A percentile compares a stretch with the other conserved stretches of the same genome.
phyloP scores from a whole-genome alignment of 495 filamentous ascomycete species.

The Jackrogersella multiformis region DNA sequence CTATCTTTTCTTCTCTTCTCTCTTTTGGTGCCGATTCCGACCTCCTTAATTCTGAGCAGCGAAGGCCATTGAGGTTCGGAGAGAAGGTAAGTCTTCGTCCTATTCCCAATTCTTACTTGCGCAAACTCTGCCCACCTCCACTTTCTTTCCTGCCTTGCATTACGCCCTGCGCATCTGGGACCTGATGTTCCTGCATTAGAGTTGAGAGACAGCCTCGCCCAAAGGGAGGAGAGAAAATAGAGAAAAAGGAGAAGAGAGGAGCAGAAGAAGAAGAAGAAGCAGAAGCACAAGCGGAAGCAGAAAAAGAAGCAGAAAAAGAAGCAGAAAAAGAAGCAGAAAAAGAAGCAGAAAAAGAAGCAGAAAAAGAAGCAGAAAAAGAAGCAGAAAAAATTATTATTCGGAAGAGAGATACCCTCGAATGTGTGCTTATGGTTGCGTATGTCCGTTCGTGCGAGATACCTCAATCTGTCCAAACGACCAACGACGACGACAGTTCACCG shows the following conservation, averaged over 20 bases:
- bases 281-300: constrained; percentile 16
- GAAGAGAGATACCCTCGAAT: constrained; percentile 22
- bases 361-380: too few relatives aligned
- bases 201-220: constrained; percentile 46
- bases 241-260: constrained; percentile 14
- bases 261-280: constrained; percentile 11
- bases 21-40: constrained; percentile 49
- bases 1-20: constrained; percentile 46
- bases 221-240: constrained; percentile 15
- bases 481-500: constrained; percentile 39
- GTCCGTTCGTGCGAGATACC: constrained; percentile 38
- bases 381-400: constrained; percentile 7
- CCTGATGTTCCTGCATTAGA: constrained; percentile 55
- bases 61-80: constrained; percentile 49
- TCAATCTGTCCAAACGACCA: constrained; percentile 38
- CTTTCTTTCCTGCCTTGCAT: constrained; percentile 42
- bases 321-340: constrained; percentile 23
- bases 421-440: constrained; percentile 29
- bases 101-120: constrained; percentile 43
- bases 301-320: constrained; percentile 15
- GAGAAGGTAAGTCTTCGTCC: constrained; percentile 50
- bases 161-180: constrained; percentile 47
- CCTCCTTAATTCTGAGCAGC: constrained; percentile 49
- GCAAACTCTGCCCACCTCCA: constrained; percentile 44
- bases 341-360: constrained; percentile 5